Percentiles rank a stretch among this genome's conserved stretches.
phyloP scores from a whole-genome alignment of 2,329 filamentous ascomycete genomes.

The Huntiella abstrusa region DNA sequence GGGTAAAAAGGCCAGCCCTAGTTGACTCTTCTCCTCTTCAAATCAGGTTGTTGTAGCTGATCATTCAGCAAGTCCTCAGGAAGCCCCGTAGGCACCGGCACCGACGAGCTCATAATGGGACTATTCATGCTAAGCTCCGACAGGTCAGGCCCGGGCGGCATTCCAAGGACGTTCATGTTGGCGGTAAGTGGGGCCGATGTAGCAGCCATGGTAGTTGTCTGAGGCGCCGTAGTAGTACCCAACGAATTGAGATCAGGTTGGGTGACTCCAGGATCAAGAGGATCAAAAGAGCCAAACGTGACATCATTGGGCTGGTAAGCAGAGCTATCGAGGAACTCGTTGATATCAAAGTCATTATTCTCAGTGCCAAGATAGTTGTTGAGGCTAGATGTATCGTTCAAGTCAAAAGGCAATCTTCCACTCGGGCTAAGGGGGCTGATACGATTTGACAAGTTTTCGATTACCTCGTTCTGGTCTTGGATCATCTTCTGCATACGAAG shows the following conservation, averaged over 20 bases:
- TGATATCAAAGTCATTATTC: conserved; percentile 21
- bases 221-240: background rate
- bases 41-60: conserved; percentile 6
- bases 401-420: conserved; percentile 50
- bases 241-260: background rate
- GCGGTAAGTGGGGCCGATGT: background rate
- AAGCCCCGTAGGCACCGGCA: background rate
- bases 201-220: background rate
- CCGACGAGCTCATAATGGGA: conserved; percentile 3
- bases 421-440: conserved; percentile 66
- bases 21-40: conserved; percentile 8
- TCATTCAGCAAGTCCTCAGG: conserved; percentile 7
- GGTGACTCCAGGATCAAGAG: background rate
- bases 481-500: conserved; percentile 64
- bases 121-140: conserved; percentile 10
- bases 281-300: conserved; percentile 21
- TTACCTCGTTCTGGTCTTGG: conserved; percentile 56
- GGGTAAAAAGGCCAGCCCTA: conserved; percentile 1
- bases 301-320: conserved; percentile 23
- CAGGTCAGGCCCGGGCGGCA: conserved; percentile 7
- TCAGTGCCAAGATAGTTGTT: conserved; percentile 18
- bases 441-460: conserved; percentile 54
- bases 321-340: conserved; percentile 21
- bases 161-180: background rate
- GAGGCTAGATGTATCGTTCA: conserved; percentile 25